Evolutionary conservation across 495 filamentous ascomycete species (phyloP), one percentile per base, ranked within the genome.

Genomic region (Penicillium pancosmium): DNA sequence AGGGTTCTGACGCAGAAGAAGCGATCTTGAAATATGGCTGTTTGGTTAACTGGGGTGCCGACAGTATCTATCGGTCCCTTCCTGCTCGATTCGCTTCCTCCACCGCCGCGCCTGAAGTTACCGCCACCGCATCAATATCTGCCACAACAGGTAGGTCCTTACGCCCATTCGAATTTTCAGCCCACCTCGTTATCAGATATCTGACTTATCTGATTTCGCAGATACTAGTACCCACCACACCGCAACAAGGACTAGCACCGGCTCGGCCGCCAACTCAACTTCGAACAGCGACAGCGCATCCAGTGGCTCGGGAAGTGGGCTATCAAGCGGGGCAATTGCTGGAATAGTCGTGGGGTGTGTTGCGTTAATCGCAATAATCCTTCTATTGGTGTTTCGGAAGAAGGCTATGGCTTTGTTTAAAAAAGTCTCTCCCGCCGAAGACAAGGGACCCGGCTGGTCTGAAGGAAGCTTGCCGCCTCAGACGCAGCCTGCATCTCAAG

Each of bases 331-430:
- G 46, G 60, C 25, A 19, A 59, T 63, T 4, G 55, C 55, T 4
- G 60, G 55, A 33, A 63, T 63, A 3, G 60, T 55, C 51, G 38
- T 63, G 13, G 55, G 52, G 11, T 44, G 58, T 38, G 40, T 52
- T 2, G 58, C 52, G 46, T 36, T 35, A n/a, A 12, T 55, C 18
- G 58, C 16, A 4, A 50, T 61, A 4, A 25, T 55, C 5, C 11
- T 55, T 8, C 15, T 56, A 2, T 13, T 55, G 13, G 8, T 61
- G n/a, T 60, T 60, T 51, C 53, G 58, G 4, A 56, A 52, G 58
- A 61, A 47, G 13, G 5, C 56, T 1, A 31, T 61, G 52, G 38
- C 46, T 12, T 47, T 18, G 10, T 52, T 61, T 31, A 43, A 34
- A 41, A 43, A 55, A 11, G 34, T 33, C 19, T 50, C 36, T 13